Evolutionary conservation across 2,329 filamentous ascomycete genomes (phyloP).

Genomic region (Neofusicoccum sp.): DNA sequence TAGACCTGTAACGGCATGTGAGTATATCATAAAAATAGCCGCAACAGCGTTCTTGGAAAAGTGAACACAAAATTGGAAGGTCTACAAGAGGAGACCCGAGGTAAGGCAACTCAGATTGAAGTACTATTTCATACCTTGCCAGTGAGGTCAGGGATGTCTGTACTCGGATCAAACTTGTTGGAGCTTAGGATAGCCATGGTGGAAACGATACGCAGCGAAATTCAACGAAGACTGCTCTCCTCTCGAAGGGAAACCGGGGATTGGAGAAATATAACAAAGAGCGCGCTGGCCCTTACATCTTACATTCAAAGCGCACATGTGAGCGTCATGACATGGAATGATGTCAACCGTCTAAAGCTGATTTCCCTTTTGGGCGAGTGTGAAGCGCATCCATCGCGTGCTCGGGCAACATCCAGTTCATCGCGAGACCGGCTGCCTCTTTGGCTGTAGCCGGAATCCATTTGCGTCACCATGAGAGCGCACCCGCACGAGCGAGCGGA

Average conservation of each 20-base stretch:
- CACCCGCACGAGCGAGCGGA: neutral
- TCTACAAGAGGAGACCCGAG: neutral
- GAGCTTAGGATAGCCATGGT: constrained; percentile 21
- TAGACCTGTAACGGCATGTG: constrained; percentile 38
- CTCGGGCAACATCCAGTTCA: neutral
- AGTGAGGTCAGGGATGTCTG: constrained; percentile 44
- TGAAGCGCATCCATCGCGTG: neutral
- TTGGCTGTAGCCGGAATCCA: neutral
- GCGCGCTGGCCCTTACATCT: neutral
- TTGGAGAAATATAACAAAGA: neutral
- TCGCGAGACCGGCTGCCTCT: neutral
- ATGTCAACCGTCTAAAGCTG: constrained; percentile 9
- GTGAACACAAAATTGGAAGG: neutral
- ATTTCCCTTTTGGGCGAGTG: constrained; percentile 1
- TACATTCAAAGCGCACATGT: neutral
- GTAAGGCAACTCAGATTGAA: neutral
- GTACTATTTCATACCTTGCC: constrained; percentile 34
- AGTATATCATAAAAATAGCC: neutral
- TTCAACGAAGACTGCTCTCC: too few relatives aligned
- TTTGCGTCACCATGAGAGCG: neutral
- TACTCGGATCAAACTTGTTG: constrained; percentile 45
- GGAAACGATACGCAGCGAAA: too few relatives aligned
- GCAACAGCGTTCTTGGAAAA: neutral
- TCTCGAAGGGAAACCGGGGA: neutral
- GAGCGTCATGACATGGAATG: constrained; percentile 13